Base-by-base conservation (phyloP, 2,329 filamentous ascomycete genomes). In the Dothiorella sarmentorum region DNA sequence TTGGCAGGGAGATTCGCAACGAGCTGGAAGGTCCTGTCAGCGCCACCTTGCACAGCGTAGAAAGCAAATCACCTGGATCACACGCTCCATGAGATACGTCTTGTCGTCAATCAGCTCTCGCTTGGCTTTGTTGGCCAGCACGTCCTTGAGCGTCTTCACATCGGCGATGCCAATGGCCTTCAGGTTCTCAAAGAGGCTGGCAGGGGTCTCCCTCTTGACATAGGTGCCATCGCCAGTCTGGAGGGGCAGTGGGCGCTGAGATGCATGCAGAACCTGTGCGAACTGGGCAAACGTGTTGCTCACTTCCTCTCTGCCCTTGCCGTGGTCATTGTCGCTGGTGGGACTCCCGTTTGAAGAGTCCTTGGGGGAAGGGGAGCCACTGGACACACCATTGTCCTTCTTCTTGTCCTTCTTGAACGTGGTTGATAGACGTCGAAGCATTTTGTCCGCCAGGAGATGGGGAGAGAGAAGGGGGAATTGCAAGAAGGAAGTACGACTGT, bases 11-110 rank as follows among this genome's bases (percentile, higher is more conserved):
- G 58, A 15, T 38, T 55, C 11, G 53, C 37, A 13, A 61, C 59
- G 10, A 61, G 31, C 59, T 61, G 13, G n/a, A 3, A 20, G 3
- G 5, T 2, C 10, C 13, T 15, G 22, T 60, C 18, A 60, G 51
- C 10, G 5, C 2, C 7, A 20, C 4, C 15, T 4, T 1, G 11
- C 4, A 13, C 2, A 4, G 24, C 10, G 3, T 7, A 7, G 7
- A 47, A 7, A n/a, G 18, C n/a, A 9, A 11, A 68, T 62, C 70
- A 77, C 76, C 65, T 80, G 82, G 61, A 91, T 90, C 4, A 87
- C 80, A 7, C 83, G 79, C 71, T 91, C 88, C 84, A 91, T 89
- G 43, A 90, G 76, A 79, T 90, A 88, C 1, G 85, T 88, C 74
- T 88, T 89, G 75, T 93, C 90, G 65, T 93, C 86, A 4, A 84